Conservation (phyloP, 2,329 filamentous ascomycete genomes). For the Aspergillus hortae region DNA sequence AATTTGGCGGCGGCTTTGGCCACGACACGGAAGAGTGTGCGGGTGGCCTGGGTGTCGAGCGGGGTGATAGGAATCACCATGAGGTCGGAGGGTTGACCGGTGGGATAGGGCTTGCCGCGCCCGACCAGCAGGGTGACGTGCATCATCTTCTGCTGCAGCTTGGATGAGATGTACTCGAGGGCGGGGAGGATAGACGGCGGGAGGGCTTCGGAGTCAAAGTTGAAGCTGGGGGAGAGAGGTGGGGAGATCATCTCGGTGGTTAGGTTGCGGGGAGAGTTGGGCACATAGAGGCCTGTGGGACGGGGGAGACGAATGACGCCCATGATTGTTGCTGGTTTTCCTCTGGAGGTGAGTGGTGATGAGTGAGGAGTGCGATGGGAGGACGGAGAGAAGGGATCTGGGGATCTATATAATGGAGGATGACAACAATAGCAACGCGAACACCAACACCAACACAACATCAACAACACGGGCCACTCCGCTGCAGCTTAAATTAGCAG, state of each 20-base stretch:
- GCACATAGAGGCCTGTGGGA: conserved; percentile 34
- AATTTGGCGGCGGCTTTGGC: conserved; percentile 36
- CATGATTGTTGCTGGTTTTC: conserved; percentile 19
- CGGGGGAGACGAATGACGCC: conserved; percentile 34
- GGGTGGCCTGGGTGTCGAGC: conserved; percentile 29
- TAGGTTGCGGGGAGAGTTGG: conserved; percentile 31
- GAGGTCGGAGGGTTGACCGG: conserved; percentile 35
- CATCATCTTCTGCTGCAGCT: conserved; percentile 36
- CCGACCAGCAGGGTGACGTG: conserved; percentile 41
- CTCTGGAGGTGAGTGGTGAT: neutral
- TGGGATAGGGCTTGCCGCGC: conserved; percentile 37
- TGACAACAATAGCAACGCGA: neutral
- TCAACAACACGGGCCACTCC: neutral
- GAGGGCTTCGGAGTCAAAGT: conserved; percentile 35
- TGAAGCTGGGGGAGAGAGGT: conserved; percentile 36
- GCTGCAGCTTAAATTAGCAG: neutral
- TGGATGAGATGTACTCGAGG: conserved; percentile 40
- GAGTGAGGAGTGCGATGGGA: conserved; percentile 1
- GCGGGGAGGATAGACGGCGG: conserved; percentile 36
- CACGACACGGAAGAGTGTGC: conserved; percentile 31
- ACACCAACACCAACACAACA: neutral
- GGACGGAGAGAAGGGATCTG: neutral
- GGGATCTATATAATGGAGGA: neutral
- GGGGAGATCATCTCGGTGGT: conserved; percentile 41
- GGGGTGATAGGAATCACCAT: conserved; percentile 36